A percentile compares a stretch with the other conserved stretches of the same genome.
Evolutionary conservation across 2,329 filamentous ascomycete species (phyloP).

Genomic region (Dactylellina leptospora): DNA sequence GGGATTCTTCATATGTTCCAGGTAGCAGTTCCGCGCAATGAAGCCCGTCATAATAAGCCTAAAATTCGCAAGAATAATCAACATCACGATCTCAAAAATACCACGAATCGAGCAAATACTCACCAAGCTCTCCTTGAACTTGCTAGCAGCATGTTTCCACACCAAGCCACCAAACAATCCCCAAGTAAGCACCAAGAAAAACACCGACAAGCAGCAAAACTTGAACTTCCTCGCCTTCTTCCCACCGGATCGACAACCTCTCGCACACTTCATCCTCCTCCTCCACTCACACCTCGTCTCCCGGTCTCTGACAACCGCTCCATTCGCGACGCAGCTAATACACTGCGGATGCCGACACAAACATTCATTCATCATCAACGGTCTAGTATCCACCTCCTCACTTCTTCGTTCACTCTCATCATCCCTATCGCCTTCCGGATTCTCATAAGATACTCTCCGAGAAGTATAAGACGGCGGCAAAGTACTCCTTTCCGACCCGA

Average conservation of each 20-base stretch:
- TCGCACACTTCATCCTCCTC: constrained; percentile 32
- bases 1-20: constrained; percentile 37
- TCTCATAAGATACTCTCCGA: constrained; percentile 45
- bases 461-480: constrained; percentile 50
- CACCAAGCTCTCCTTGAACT: constrained; percentile 38
- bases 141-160: constrained; percentile 19
- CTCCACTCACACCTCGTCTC: constrained; percentile 12
- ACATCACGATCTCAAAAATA: neutral
- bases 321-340: constrained; percentile 44
- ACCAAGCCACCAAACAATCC: constrained; percentile 43
- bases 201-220: constrained; percentile 38
- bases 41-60: constrained; percentile 22
- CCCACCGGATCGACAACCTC: constrained; percentile 24
- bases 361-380: constrained; percentile 40
- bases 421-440: constrained; percentile 27
- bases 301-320: constrained; percentile 16
- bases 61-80: neutral
- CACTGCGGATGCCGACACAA: constrained; percentile 46
- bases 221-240: constrained; percentile 51
- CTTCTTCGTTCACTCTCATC: neutral
- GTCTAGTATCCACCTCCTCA: constrained; percentile 13
- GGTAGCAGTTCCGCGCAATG: constrained; percentile 24
- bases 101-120: neutral
- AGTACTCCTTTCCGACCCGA: constrained; percentile 50
- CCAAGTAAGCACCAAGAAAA: constrained; percentile 44